Evolutionary conservation across 441 rosid genomes (phyloP), one percentile per base, ranked within the genome.

Genomic region (Jatropha podagrica): DNA sequence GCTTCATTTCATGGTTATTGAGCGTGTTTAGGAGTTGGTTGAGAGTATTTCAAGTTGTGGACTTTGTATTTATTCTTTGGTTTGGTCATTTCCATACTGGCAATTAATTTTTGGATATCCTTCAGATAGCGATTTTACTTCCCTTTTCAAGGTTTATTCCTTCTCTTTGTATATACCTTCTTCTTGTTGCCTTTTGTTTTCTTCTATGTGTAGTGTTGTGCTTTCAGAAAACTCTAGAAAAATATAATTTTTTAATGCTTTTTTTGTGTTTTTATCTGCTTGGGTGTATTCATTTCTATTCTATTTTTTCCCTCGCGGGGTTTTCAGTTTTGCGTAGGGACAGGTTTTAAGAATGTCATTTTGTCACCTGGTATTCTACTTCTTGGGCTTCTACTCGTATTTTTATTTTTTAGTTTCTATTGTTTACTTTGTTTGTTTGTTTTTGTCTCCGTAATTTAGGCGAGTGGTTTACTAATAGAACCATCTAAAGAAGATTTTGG

Each of bases 121-220:
- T 83, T 75, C 72, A 74, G 95, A 88, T 86, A 79, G 89, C 86
- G 92, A 88, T 89, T 88, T 89, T 84, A 88, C 95, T 92, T 86
- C 91, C 85, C 91, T 85, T 92, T 90, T 89, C 94, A 89, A 90
- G 85, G 96, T 89, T 91, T 88, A 91, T 95, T 95, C 97, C 90
- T 90, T 91, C 88, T 54, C 87, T 85, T 89, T 88, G 89, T 85
- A 81, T 85, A 80, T 78, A 81, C 83, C 79, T 82, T 84, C 81
- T 82, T 81, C 77, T 76, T 66, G 42, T 52, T 23, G 55, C 69
- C 23, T 84, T 83, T 86, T 85, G 87, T 85, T 82, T 82, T 84
- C 79, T 86, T 83, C 86, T 82, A 52, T 77, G 80, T 81, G 86
- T 75, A 75, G 82, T 77, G 79, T 55, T 74, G 69, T 66, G 82